Evolutionary conservation across 1,284 basidiomycete genomes (phyloP).

Genomic region (Hemileia vastatrix): DNA sequence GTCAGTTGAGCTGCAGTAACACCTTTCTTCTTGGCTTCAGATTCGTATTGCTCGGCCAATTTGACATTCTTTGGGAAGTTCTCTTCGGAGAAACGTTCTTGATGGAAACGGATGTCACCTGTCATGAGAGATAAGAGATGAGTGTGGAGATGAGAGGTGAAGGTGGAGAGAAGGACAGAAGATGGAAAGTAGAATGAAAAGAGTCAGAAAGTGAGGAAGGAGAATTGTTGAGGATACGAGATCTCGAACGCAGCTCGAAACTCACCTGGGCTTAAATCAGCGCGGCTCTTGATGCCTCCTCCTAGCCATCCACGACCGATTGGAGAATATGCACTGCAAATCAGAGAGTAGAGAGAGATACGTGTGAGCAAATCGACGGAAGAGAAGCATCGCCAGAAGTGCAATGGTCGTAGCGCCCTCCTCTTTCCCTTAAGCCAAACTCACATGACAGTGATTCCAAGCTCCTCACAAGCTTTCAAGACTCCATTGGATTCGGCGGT

Average conservation of each 20-base stretch:
- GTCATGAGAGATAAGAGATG: too few species aligned
- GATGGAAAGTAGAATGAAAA: too few species aligned
- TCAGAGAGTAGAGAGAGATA: too few species aligned
- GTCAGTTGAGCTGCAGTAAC: slow-evolving; percentile 45
- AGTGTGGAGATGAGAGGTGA: slow-evolving; percentile 45
- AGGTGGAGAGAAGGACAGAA: too few species aligned
- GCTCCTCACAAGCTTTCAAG: slow-evolving; percentile 43
- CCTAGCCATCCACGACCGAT: slow-evolving; percentile 45
- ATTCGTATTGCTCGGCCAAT: slow-evolving; percentile 1
- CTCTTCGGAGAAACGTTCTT: slow-evolving; percentile 39
- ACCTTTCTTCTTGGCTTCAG: slow-evolving; percentile 39
- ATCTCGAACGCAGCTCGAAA: too few species aligned
- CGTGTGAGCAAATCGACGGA: too few species aligned
- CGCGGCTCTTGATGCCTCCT: slow-evolving; percentile 32
- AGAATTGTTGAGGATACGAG: too few species aligned
- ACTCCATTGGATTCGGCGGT: slow-evolving; percentile 46
- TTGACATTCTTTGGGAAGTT: slow-evolving; percentile 44
- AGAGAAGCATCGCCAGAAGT: background rate
- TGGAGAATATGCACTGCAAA: slow-evolving; percentile 43
- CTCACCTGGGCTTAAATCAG: slow-evolving; percentile 51
- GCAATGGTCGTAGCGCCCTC: too few species aligned
- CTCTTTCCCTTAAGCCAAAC: too few species aligned
- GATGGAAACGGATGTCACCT: slow-evolving; percentile 36
- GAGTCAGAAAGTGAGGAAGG: too few species aligned
- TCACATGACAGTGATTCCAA: slow-evolving; percentile 43